Evolutionary conservation across 2,329 filamentous ascomycete genomes (phyloP), one percentile per base, ranked within the genome.

Genomic region (Cladosporium velox): DNA sequence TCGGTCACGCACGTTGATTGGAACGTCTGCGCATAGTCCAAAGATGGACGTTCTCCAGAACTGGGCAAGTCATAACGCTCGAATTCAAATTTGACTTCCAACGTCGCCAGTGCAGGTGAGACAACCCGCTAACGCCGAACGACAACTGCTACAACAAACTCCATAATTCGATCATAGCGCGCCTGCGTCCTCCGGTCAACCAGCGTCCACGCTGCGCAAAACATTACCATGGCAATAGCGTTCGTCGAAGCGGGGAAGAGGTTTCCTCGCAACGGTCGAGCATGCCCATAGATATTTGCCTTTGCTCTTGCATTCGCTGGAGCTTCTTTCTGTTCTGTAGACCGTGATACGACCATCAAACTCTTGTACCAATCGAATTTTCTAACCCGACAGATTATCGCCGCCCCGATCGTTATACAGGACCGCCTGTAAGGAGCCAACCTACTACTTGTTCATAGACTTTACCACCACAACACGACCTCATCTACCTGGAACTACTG

Each of bases 111-210:
- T 8, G 14, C 24, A 57, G 15, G 24, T 35, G 24, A 64, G 51
- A 64, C 35, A 62, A 51, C 21, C 30, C 21, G 58, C 18, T 30
- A 21, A 26, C 30, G 47, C 59, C 21, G 12, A 54, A 62, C 59
- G n/a, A 30, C 59, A 51, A 24, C n/a, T 26, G 30, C 28, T 38
- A 47, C 30, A 62, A 34, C 51, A 47, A 44, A 64, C 61, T 57
- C 51, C 61, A 64, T 41, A 14, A 21, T 21, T 35, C 28, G 61
- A 44, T 30, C 61, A 64, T 64, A 64, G 61, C 61, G 61, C 26
- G 7, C 14, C 44, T 26, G 8, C 15, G 61, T 64, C 61, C 61
- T 64, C 61, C 51, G 51, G 61, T 64, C 61, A 64, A 64, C 61
- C 32, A 64, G 34, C 55, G 34, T n/a, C n/a, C 34, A 24, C 34